phyloP scores from a whole-genome alignment of 495 filamentous ascomycete genomes.

The Terfezia boudieri region DNA sequence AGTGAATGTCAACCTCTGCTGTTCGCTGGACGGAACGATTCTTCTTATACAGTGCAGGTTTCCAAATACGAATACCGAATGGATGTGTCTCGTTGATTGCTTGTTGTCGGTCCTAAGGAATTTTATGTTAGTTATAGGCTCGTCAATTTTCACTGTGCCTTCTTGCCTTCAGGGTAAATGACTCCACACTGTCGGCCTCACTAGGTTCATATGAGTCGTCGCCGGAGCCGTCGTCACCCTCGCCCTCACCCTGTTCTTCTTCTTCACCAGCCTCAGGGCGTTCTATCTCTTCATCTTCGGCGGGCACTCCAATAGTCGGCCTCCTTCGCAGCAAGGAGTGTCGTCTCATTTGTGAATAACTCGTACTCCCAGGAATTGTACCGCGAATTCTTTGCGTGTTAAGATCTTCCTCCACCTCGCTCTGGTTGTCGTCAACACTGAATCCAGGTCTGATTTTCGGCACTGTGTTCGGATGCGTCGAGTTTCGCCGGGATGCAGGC shows the following conservation, averaged over 20 bases:
- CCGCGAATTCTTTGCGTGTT: slow-evolving; percentile 7
- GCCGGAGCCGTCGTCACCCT: slow-evolving; percentile 25
- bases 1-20: slow-evolving; percentile 94
- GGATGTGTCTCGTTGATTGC: slow-evolving; percentile 98
- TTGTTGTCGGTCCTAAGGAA: slow-evolving; percentile 45
- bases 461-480: slow-evolving; percentile 12
- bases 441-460: slow-evolving; percentile 39
- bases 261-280: slow-evolving; percentile 10
- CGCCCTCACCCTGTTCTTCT: slow-evolving; percentile 14
- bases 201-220: slow-evolving; percentile 29
- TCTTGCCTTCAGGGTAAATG: slow-evolving; percentile 29
- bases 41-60: slow-evolving; percentile 96
- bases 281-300: slow-evolving; percentile 21
- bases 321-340: slow-evolving; percentile 30
- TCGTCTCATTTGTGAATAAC: slow-evolving; percentile 49
- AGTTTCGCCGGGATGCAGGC: slow-evolving; percentile 9
- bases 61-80: slow-evolving; percentile 97
- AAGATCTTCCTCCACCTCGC: slow-evolving; percentile 51
- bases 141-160: slow-evolving; percentile 16
- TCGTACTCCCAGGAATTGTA: slow-evolving; percentile 21
- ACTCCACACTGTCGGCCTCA: slow-evolving; percentile 47
- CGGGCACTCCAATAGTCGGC: slow-evolving; percentile 25
- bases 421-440: slow-evolving; percentile 75
- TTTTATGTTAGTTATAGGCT: no score
- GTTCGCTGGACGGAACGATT: slow-evolving; percentile 85